These are phyloP conservation scores for Vanderwaltozyma tropicalis DNA, from an alignment of 805 yeast genomes.

Conservation along the genomic window DNA sequence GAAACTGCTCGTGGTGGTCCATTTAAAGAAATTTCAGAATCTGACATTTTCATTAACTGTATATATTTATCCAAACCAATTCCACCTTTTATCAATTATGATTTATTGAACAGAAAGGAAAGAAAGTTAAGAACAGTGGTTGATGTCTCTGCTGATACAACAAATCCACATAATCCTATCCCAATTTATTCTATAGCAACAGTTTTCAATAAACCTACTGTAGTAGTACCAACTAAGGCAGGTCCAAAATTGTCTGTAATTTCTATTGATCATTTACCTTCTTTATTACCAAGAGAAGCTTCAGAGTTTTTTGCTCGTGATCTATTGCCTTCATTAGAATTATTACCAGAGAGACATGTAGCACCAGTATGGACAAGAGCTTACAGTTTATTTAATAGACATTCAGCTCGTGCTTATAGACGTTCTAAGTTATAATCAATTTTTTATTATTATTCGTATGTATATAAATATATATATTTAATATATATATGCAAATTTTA, in stretches of 20 bases:
- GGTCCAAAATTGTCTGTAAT: slow-evolving; percentile 88
- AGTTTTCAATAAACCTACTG: slow-evolving; percentile 85
- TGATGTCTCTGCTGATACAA: slow-evolving; percentile 97
- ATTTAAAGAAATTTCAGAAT: slow-evolving; percentile 74
- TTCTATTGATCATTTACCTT: slow-evolving; percentile 94
- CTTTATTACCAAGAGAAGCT: slow-evolving; percentile 92
- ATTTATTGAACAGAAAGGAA: slow-evolving; percentile 48
- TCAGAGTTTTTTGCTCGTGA: slow-evolving; percentile 85
- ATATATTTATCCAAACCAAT: slow-evolving; percentile 89
- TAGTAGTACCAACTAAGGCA: slow-evolving; percentile 58
- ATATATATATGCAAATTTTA: background rate
- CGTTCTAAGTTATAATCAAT: slow-evolving; percentile 32
- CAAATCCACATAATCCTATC: slow-evolving; percentile 95
- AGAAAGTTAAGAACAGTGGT: slow-evolving; percentile 88
- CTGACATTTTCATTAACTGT: slow-evolving; percentile 91
- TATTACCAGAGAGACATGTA: slow-evolving; percentile 68
- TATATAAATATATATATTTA: background rate
- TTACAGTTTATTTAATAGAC: slow-evolving; percentile 69
- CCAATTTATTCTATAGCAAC: slow-evolving; percentile 91
- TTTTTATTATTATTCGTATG: too few relatives aligned
- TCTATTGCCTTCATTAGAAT: slow-evolving; percentile 78
- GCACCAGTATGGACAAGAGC: slow-evolving; percentile 93
- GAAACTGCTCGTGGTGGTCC: slow-evolving; percentile 98
- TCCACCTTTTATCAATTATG: slow-evolving; percentile 75
- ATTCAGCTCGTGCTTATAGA: slow-evolving; percentile 61